phyloP scores from a whole-genome alignment of 164 flowering plant genomes.

The Nelumbo lutea region DNA sequence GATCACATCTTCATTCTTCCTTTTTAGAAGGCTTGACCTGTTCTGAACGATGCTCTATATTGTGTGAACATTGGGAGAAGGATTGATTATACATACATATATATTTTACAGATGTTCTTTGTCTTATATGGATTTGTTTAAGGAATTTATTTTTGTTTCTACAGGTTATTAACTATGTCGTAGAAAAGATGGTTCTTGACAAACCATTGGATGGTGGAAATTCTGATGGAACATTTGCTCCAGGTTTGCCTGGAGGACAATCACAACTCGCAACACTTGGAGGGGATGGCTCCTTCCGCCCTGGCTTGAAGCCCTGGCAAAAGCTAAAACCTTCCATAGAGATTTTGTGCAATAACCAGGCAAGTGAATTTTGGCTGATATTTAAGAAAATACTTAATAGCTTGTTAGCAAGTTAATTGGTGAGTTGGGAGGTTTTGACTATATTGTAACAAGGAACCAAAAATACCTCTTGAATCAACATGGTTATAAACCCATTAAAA shows the following conservation, averaged over 20 bases:
- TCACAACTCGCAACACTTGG: conserved; percentile 37
- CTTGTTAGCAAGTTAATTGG: background rate
- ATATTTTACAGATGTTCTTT: too few relatives aligned
- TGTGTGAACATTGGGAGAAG: too few relatives aligned
- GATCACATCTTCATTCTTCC: too few relatives aligned
- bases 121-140: background rate
- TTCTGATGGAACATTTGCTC: conserved; percentile 48
- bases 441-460: too few relatives aligned
- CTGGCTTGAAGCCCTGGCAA: conserved; percentile 66
- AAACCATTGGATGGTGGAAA: conserved; percentile 53
- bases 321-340: conserved; percentile 81
- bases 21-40: too few relatives aligned
- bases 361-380: conserved; percentile 16
- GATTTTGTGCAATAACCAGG: conserved; percentile 98
- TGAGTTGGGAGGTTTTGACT: too few relatives aligned
- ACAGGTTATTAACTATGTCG: conserved; percentile 86
- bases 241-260: conserved; percentile 51
- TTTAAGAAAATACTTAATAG: background rate
- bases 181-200: conserved; percentile 88
- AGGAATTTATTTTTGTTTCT: conserved; percentile 10
- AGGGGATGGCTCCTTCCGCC: conserved; percentile 61
- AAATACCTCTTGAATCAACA: too few relatives aligned
- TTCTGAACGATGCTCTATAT: too few relatives aligned
- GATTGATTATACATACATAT: too few relatives aligned
- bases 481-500: too few relatives aligned